phyloP scores from a whole-genome alignment of 345 rosid species.

The Rhodamnia argentea region DNA sequence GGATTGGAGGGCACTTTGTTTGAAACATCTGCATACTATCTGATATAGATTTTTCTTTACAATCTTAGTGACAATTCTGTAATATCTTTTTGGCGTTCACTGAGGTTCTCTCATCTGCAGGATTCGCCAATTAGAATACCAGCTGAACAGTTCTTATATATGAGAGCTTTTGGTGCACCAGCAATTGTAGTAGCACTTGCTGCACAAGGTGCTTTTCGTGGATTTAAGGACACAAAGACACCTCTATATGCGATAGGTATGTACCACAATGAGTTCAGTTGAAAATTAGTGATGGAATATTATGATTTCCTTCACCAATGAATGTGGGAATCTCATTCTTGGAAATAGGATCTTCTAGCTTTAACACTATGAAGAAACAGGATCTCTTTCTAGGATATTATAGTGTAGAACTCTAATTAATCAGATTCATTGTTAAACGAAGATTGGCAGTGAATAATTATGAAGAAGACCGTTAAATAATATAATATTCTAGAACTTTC shows the following conservation, averaged over 20 bases:
- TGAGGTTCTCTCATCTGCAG: constrained; percentile 19
- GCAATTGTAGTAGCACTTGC: constrained; percentile 92
- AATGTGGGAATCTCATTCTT: background rate
- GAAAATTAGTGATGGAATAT: background rate
- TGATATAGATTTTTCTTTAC: background rate
- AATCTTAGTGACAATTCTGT: background rate
- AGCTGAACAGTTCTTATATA: constrained; percentile 67
- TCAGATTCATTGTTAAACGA: background rate
- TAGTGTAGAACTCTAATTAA: background rate
- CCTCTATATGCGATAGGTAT: constrained; percentile 91
- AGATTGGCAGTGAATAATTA: background rate
- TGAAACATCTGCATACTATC: background rate
- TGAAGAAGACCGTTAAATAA: background rate
- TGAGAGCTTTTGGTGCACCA: constrained; percentile 88
- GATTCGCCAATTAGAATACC: constrained; percentile 87
- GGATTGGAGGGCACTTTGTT: background rate
- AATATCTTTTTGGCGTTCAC: background rate
- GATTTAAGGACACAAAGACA: constrained; percentile 85
- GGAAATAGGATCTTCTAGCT: background rate
- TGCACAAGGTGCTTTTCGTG: constrained; percentile 92
- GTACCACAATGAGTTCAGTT: constrained; percentile 20
- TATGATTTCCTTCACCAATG: background rate
- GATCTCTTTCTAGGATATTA: background rate
- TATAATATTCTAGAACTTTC: background rate
- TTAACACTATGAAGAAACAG: background rate